Evolutionary conservation across 2,329 filamentous ascomycete species (phyloP).

Genomic region (Colletotrichum lupini): DNA sequence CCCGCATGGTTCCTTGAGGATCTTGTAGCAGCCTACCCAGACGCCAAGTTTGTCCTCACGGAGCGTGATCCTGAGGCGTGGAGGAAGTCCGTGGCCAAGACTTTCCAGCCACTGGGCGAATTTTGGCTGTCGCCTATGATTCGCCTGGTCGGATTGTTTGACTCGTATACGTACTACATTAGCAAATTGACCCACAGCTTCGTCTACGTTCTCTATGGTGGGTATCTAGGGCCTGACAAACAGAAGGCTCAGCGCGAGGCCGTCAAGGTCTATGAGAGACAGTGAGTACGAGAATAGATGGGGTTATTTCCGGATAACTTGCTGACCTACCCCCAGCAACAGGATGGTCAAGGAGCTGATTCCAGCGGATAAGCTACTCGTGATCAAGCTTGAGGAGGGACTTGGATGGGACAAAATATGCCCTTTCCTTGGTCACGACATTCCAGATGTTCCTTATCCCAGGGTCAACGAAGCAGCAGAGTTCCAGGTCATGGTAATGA

Average conservation of each 20-base stretch:
- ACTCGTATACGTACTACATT: conserved; percentile 20
- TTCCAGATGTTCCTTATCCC: conserved; percentile 44
- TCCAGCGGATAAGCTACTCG: conserved; percentile 43
- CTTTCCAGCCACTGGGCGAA: conserved; percentile 28
- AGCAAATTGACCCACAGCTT: background rate
- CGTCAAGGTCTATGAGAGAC: conserved; percentile 13
- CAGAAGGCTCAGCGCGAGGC: background rate
- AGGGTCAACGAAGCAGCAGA: conserved; percentile 43
- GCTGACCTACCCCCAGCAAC: conserved; percentile 34
- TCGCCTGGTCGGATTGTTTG: background rate
- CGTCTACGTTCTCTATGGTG: background rate
- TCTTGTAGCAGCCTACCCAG: conserved; percentile 44
- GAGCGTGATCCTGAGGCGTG: conserved; percentile 48
- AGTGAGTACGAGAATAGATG: background rate
- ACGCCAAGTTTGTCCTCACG: conserved; percentile 49
- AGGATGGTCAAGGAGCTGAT: conserved; percentile 40
- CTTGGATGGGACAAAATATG: conserved; percentile 50
- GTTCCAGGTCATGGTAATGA: conserved; percentile 39
- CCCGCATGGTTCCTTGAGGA: conserved; percentile 44
- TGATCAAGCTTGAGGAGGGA: conserved; percentile 45
- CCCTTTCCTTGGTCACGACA: conserved; percentile 43
- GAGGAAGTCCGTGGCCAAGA: conserved; percentile 43
- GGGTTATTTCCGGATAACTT: background rate
- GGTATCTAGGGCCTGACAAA: background rate
- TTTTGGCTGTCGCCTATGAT: conserved; percentile 5